These are phyloP conservation scores for Cladosporium cucumerinum DNA, from an alignment of 2,329 filamentous ascomycete genomes.

Conservation along the genomic window DNA sequence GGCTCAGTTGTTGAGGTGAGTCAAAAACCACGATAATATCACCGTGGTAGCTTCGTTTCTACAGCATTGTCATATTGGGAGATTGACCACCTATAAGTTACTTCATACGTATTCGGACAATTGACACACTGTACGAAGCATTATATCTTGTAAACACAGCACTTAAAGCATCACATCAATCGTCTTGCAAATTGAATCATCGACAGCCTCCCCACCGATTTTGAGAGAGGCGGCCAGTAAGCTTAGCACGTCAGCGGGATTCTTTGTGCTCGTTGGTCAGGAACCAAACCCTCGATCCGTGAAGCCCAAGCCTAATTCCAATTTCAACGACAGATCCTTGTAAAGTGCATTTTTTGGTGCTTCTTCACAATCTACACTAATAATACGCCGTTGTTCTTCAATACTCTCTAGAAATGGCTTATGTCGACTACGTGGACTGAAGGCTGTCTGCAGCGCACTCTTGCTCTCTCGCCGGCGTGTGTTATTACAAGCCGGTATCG, in stretches of 20 bases:
- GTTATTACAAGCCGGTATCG: slow-evolving; percentile 5
- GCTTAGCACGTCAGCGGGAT: neutral
- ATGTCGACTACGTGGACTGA: neutral
- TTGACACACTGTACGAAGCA: neutral
- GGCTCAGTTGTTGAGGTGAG: neutral
- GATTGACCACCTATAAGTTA: neutral
- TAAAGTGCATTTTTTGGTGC: neutral
- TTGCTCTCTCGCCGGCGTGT: neutral
- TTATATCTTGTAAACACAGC: neutral
- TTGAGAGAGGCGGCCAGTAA: neutral
- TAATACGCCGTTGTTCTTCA: neutral
- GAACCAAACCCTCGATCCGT: slow-evolving; percentile 6
- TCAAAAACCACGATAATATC: slow-evolving; percentile 6
- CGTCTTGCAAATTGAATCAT: neutral
- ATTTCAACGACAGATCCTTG: neutral
- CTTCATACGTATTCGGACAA: neutral
- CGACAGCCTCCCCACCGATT: neutral
- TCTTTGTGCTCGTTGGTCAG: slow-evolving; percentile 3
- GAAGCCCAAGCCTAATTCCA: neutral
- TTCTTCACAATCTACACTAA: neutral
- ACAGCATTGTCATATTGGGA: neutral
- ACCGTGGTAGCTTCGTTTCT: neutral
- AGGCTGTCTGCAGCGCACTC: neutral
- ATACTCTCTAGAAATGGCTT: neutral
- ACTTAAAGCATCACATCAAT: neutral